These are phyloP conservation scores for Aureobasidium uvarum DNA, from an alignment of 2,329 filamentous ascomycete species.

Conservation along the genomic window DNA sequence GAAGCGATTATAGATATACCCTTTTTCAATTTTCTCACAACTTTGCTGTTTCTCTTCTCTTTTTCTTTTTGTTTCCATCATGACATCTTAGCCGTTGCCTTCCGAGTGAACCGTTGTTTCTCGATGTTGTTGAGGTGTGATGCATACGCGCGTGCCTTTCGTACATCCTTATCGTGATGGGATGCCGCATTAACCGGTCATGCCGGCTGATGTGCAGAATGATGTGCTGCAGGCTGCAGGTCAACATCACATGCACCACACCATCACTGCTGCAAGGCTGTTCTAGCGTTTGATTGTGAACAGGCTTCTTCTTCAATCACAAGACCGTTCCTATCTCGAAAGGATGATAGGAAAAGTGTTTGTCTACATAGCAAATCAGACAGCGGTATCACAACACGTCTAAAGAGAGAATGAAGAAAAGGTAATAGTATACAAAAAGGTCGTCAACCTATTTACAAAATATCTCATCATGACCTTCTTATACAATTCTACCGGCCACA, in stretches of 20 bases:
- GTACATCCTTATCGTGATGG: not conserved
- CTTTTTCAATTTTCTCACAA: not conserved
- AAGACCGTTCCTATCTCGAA: not conserved
- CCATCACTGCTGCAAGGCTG: not conserved
- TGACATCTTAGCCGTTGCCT: not conserved
- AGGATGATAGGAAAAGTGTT: not conserved
- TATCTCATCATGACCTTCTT: not conserved
- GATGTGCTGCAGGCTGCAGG: constrained; percentile 12
- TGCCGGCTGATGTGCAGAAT: constrained; percentile 13
- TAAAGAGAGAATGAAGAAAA: not conserved
- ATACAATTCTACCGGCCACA: constrained; percentile 3
- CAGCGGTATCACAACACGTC: too few relatives aligned
- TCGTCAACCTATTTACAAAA: not conserved
- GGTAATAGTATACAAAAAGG: not conserved
- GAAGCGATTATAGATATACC: constrained; percentile 9
- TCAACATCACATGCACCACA: constrained; percentile 1
- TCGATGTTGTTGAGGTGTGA: not conserved
- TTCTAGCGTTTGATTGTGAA: not conserved
- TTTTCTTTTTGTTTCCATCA: not conserved
- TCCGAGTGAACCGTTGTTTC: not conserved
- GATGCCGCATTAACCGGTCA: not conserved
- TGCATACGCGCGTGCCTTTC: not conserved
- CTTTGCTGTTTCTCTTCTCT: not conserved
- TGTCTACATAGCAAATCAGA: not conserved
- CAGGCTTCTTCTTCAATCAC: not conserved